Evolutionary conservation across 768 basidiomycete species (phyloP), one percentile per base, ranked within the genome.

Genomic region (Mycena alexandri): DNA sequence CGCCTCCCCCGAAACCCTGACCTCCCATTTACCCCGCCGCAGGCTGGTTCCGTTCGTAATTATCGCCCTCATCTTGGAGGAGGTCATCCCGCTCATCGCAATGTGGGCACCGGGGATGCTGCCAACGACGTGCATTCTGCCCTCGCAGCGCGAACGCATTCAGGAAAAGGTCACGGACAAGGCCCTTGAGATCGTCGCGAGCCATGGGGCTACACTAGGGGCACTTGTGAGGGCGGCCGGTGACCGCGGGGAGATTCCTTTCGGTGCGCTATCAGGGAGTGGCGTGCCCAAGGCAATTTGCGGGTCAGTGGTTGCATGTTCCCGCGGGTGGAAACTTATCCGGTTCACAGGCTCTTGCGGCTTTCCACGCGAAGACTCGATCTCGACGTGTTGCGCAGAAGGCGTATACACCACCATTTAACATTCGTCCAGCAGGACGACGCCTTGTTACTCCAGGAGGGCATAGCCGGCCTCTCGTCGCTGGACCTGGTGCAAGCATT

Each of bases 91-190:
- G 16, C 84, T 96, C 68, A 87, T 95, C 68, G 93, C 93, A 29
- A 87, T 96, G 67, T 95, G 93, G 73, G 89, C 87, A n/a, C 94
- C 94, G 2, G 87, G 86, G 74, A 85, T 94, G 81, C 87, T 96
- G 29, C 94, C 94, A 0, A 95, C 93, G 3, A 95, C 94, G 0
- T 95, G 93, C 74, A 84, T 95, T 61, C 85, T 96, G 7, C 92
- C 94, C 2, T 89, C 91, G 14, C 94, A 96, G 79, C 88, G 85
- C 42, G 82, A 74, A 76, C 90, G 81, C 80, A 95, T 80, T 82
- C 91, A 79, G 74, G 82, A 76, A 68, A 83, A 76, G 83, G 88
- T 80, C 77, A 84, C 73, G 71, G 84, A 78, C 74, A 87, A 89
- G 72, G 82, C 86, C 16, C 73, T 79, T 7, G 79, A 77, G 25